Evolutionary conservation across 305 asterid genomes (phyloP).

Genomic region (Coffea humblotiana): DNA sequence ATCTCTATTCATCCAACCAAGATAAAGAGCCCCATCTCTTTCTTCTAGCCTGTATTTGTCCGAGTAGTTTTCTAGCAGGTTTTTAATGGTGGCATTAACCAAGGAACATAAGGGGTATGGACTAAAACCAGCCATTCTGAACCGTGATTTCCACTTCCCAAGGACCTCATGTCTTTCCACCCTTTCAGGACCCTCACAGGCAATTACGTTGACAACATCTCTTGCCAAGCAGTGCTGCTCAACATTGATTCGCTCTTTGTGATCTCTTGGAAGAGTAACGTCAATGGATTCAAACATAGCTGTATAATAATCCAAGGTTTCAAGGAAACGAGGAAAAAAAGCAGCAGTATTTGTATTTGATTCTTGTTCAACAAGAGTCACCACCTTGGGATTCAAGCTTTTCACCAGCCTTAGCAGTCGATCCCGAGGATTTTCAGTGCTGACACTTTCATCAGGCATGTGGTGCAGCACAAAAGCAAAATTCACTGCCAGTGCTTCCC

Average conservation of each 20-base stretch:
- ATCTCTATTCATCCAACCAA: conserved; percentile 91
- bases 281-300: conserved; percentile 89
- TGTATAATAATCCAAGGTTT: conserved; percentile 68
- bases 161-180: conserved; percentile 82
- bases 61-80: conserved; percentile 55
- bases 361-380: conserved; percentile 86
- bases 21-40: conserved; percentile 86
- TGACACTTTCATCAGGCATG: conserved; percentile 84
- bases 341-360: conserved; percentile 85
- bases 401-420: conserved; percentile 63
- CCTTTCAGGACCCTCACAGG: conserved; percentile 80
- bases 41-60: conserved; percentile 67
- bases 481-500: conserved; percentile 81
- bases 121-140: conserved; percentile 84
- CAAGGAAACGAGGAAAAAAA: conserved; percentile 72
- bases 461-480: conserved; percentile 76
- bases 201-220: conserved; percentile 77
- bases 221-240: conserved; percentile 89
- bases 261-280: conserved; percentile 59
- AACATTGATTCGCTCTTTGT: conserved; percentile 65
- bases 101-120: conserved; percentile 65
- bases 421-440: conserved; percentile 72
- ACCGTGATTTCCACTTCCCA: conserved; percentile 79
- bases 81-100: conserved; percentile 73
- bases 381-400: conserved; percentile 68